phyloP scores from a whole-genome alignment of 1,284 basidiomycete species.

The Meira miltonrushii region DNA sequence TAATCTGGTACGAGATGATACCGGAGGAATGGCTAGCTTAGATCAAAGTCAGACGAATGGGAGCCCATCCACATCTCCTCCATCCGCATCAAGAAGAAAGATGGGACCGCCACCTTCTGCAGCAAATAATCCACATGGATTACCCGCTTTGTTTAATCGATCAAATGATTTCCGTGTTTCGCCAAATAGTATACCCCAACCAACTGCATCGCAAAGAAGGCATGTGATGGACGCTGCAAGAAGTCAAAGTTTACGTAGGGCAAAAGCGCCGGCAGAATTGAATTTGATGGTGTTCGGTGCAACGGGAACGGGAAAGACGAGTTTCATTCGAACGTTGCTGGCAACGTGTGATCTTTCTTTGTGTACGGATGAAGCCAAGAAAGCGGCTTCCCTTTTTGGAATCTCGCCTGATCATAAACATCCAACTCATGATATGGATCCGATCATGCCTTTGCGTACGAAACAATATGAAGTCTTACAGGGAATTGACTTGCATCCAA shows the following conservation, averaged over 20 bases:
- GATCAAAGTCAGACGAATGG: too few species aligned
- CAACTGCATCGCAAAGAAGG: conserved; percentile 1
- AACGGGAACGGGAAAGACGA: conserved; percentile 7
- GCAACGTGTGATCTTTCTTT: not conserved
- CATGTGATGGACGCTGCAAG: not conserved
- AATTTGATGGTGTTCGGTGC: conserved; percentile 4
- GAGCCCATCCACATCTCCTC: too few species aligned
- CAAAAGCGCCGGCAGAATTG: conserved; percentile 4
- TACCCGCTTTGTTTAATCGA: not conserved
- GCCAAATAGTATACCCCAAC: not conserved
- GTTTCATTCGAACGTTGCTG: conserved; percentile 4
- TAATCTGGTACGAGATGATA: too few species aligned
- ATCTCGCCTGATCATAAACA: not conserved
- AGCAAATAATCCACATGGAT: not conserved
- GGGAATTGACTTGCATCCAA: conserved; percentile 6
- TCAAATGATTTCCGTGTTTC: not conserved
- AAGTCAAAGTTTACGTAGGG: not conserved
- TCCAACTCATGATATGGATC: conserved; percentile 3
- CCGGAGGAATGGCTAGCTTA: too few species aligned
- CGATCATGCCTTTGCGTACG: conserved; percentile 1
- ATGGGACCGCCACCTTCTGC: too few species aligned
- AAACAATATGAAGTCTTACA: not conserved
- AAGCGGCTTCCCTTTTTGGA: conserved; percentile 2
- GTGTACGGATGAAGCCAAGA: conserved; percentile 6
- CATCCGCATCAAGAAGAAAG: too few species aligned